Evolutionary conservation across 139 green algal genomes (phyloP).

Genomic region (Ostreobium quekettii): DNA sequence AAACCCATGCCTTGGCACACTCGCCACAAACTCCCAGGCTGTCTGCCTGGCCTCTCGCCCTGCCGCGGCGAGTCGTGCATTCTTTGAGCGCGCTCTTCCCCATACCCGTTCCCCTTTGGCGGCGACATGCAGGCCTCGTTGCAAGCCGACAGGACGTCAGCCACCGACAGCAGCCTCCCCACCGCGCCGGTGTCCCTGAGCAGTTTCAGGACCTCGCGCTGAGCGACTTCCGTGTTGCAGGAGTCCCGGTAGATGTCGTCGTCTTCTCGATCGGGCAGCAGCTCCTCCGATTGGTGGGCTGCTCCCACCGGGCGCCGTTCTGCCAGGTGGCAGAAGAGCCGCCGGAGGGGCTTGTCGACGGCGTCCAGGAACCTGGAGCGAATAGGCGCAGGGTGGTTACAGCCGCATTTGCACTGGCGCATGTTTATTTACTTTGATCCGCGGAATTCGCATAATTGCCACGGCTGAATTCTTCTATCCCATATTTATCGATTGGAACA

Average conservation of each 20-base stretch:
- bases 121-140: not conserved
- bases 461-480: too few species aligned
- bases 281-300: not conserved
- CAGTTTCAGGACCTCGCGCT: not conserved
- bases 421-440: too few species aligned
- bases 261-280: too few species aligned
- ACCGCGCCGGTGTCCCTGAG: not conserved
- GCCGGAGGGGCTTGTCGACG: not conserved
- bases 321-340: not conserved
- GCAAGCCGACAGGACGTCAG: not conserved
- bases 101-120: not conserved
- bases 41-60: too few species aligned
- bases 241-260: not conserved
- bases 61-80: too few species aligned
- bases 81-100: too few species aligned
- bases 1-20: too few species aligned
- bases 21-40: too few species aligned
- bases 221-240: not conserved
- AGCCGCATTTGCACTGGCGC: too few species aligned
- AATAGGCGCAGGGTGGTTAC: not conserved
- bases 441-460: too few species aligned
- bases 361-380: not conserved
- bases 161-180: not conserved
- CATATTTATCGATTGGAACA: too few species aligned
- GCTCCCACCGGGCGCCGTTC: not conserved